Evolutionary conservation across 352 stramenopile genomes (phyloP), one percentile per base, ranked within the genome.

Genomic region (Thraustochytrium sp.): DNA sequence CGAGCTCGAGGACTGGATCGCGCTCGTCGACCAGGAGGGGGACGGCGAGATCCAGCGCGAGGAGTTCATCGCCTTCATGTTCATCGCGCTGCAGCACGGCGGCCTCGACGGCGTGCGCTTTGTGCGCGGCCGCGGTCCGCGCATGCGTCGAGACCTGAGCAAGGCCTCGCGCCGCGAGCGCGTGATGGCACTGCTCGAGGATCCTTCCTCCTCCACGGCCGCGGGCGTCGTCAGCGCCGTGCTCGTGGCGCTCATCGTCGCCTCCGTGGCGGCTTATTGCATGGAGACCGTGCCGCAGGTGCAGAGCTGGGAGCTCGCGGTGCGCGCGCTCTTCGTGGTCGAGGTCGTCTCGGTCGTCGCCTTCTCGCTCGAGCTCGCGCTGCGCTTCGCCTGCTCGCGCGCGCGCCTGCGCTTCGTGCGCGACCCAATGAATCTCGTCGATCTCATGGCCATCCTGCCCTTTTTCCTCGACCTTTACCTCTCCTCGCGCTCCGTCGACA

Each of bases 381-480:
- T 64, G 13, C 61, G 73, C 11, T 74, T 73, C 21, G n/a, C 9
- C 16, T 55, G 55, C 51, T 37, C 54, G 23, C 34, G 40, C 46
- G 29, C 4, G 34, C 68, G 34, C 2, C 23, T 65, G 23, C 48
- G 53, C 2, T 87, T 87, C 64, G 8, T 77, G 31, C 31, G 18
- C 26, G 23, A 16, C 5, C 46, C 54, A 8, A 44, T 91, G 5
- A 96, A 96, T 62, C 91, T 91, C 87, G 86, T 96, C 48, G 92
- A 96, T 75, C 87, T 95, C 48, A 85, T 89, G 2, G 88, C 92
- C 18, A 93, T 96, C 55, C 86, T 95, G 38, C 92, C 92, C 3
- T 95, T 90, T 78, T 96, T 94, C 65, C 55, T 96, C 54, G 92
- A 95, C 54, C 85, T 85, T 0, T 84, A 34, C 11, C 59, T 72